Percentiles rank a stretch among this genome's conserved stretches.
Evolutionary conservation across 2,329 filamentous ascomycete genomes (phyloP).

Genomic region (Trichoderma aggressivum): DNA sequence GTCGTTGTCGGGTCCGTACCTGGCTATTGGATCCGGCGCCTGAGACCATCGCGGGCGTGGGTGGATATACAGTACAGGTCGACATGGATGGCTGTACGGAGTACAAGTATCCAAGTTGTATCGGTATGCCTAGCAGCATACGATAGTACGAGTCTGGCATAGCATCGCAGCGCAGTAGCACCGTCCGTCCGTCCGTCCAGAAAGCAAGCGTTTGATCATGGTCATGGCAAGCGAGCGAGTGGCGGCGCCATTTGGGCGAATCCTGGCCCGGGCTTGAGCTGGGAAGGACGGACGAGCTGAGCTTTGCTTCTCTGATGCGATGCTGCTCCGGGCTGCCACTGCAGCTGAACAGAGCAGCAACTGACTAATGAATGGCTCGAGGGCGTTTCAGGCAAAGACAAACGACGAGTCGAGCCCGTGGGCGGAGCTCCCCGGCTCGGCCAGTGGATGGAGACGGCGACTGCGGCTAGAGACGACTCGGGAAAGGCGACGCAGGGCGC

Average conservation of each 20-base stretch:
- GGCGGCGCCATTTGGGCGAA: not conserved
- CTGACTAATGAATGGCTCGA: not conserved
- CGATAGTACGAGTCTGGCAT: not conserved
- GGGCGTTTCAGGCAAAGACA: slow-evolving; percentile 12
- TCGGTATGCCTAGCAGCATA: not conserved
- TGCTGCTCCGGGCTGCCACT: not conserved
- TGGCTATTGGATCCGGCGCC: slow-evolving; percentile 15
- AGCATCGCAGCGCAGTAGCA: not conserved
- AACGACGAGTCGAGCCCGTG: slow-evolving; percentile 1
- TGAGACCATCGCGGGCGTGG: slow-evolving; percentile 10
- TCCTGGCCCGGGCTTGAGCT: not conserved
- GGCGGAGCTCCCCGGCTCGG: slow-evolving; percentile 5
- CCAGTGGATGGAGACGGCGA: not conserved
- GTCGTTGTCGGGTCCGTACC: slow-evolving; percentile 15
- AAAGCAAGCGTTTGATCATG: not conserved
- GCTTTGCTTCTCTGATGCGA: not conserved
- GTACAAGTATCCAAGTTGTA: not conserved
- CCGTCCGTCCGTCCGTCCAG: not conserved
- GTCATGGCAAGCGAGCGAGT: not conserved
- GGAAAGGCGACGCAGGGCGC: slow-evolving; percentile 9
- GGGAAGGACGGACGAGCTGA: not conserved
- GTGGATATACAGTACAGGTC: not conserved
- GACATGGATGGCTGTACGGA: not conserved
- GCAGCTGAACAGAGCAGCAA: not conserved
- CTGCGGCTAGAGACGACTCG: not conserved